Conservation (phyloP, 805 yeast species). For the Nakazawaea ambrosiae region DNA sequence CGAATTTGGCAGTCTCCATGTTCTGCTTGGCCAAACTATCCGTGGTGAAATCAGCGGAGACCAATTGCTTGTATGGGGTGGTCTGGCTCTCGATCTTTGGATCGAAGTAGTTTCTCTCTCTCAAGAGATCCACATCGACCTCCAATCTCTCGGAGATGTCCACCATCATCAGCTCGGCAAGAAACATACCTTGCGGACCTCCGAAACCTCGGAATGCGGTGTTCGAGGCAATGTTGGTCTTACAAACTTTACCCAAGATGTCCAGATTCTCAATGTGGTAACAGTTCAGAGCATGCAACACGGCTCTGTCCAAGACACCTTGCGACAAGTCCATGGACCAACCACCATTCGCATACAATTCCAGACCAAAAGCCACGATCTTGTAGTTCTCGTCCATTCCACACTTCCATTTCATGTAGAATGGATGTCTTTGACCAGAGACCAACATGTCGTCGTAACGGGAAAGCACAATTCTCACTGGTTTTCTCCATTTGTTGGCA, state of each 20-base stretch:
- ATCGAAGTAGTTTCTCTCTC: constrained; percentile 30
- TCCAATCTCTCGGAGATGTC: constrained; percentile 32
- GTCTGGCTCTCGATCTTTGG: constrained; percentile 16
- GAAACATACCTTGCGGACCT: constrained; percentile 43
- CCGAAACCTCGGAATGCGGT: constrained; percentile 46
- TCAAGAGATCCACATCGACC: constrained; percentile 30
- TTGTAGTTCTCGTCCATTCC: constrained; percentile 32
- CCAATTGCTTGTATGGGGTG: constrained; percentile 33
- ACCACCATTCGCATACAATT: constrained; percentile 38
- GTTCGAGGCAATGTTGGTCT: constrained; percentile 38
- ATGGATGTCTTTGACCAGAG: constrained; percentile 42
- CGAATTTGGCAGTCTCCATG: constrained; percentile 27
- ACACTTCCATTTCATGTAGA: constrained; percentile 34
- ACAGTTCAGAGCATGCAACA: constrained; percentile 34
- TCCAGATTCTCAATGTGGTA: constrained; percentile 35
- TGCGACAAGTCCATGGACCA: constrained; percentile 41
- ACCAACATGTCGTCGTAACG: constrained; percentile 38
- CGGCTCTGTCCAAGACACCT: constrained; percentile 43
- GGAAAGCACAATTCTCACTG: constrained; percentile 33
- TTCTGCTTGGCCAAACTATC: constrained; percentile 29
- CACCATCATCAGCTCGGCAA: constrained; percentile 32
- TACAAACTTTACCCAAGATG: constrained; percentile 31
- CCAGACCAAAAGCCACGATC: constrained; percentile 31
- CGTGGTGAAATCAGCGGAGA: constrained; percentile 33
- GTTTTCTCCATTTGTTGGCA: constrained; percentile 34